Evolutionary conservation across 108 stramenopile species (phyloP), one percentile per base, ranked within the genome.

Genomic region (Craspedostauros australis): DNA sequence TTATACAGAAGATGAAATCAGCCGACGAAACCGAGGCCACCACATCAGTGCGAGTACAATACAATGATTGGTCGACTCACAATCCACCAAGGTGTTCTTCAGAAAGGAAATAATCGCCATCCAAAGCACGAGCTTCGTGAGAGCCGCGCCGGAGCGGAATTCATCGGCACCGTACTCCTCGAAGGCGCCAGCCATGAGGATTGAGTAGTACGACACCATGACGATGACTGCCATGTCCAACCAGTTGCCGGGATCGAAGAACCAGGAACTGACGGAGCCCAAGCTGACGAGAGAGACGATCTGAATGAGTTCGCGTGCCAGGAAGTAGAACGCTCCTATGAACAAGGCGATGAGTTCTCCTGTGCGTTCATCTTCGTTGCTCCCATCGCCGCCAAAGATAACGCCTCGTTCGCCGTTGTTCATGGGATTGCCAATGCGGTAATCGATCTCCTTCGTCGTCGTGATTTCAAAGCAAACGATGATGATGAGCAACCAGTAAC

Each of bases 51-150:
- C n/a, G n/a, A n/a, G n/a, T n/a, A n/a, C n/a, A n/a, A n/a, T n/a
- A n/a, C n/a, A n/a, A n/a, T n/a, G n/a, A n/a, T n/a, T n/a, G n/a
- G n/a, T n/a, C n/a, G n/a, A n/a, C n/a, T n/a, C n/a, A n/a, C 87
- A 91, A 27, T 91, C 81, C 46, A 91, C 83, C 39, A 64, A 67
- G 0, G 83, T 84, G 49, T 70, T 78, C 62, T 91, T 91, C 52
- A 87, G 51, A 57, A 82, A 91, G 42, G 66, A 77, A 54, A 91
- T 87, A n/a, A 91, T 76, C 18, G 75, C 68, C 22, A 69, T 64
- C 84, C 82, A 87, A 32, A 91, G 54, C 30, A 88, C 65, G 0
- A 75, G 78, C 46, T 85, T 82, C n/a, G 81, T 84, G 40, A 84
- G 61, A 1, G 90, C 90, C 21, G 52, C 63, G 1, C 86, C 86